Evolutionary conservation across 192 early-diverging fungal species (phyloP).

Genomic region (Umbelopsis isabellina): DNA sequence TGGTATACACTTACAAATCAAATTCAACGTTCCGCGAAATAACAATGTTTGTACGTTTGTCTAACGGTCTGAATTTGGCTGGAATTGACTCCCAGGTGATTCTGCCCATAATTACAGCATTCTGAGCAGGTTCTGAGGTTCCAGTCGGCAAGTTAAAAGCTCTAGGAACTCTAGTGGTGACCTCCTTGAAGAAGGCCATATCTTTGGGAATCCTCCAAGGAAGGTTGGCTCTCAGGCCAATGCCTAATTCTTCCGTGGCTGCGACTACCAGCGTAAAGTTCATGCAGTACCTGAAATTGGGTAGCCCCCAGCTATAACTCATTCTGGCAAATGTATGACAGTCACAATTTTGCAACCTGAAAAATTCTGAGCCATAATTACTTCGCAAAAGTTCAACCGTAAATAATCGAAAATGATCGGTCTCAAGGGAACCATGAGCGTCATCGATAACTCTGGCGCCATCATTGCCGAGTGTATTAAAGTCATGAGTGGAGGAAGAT

Average conservation of each 20-base stretch:
- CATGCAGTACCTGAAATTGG: not conserved
- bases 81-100: slow-evolving; percentile 95
- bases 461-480: slow-evolving; percentile 94
- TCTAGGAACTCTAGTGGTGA: slow-evolving; percentile 57
- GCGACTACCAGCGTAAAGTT: slow-evolving; percentile 75
- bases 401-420: slow-evolving; percentile 65
- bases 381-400: not conserved
- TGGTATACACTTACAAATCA: slow-evolving; percentile 30
- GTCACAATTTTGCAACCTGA: not conserved
- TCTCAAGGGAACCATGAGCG: slow-evolving; percentile 81
- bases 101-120: slow-evolving; percentile 94
- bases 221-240: slow-evolving; percentile 69
- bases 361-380: no score
- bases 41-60: slow-evolving; percentile 81
- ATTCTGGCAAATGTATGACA: not conserved
- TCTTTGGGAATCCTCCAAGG: slow-evolving; percentile 91
- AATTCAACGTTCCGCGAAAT: slow-evolving; percentile 67
- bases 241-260: slow-evolving; percentile 73
- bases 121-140: slow-evolving; percentile 39
- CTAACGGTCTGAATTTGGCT: slow-evolving; percentile 75
- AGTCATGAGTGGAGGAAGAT: slow-evolving; percentile 79
- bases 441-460: slow-evolving; percentile 98
- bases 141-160: not conserved
- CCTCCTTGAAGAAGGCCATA: slow-evolving; percentile 77
- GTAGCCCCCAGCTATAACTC: no score